Percentiles rank a stretch among this genome's conserved stretches.
These are phyloP conservation scores for Tricholomella constricta DNA, from an alignment of 768 basidiomycete genomes.

Conservation along the genomic window DNA sequence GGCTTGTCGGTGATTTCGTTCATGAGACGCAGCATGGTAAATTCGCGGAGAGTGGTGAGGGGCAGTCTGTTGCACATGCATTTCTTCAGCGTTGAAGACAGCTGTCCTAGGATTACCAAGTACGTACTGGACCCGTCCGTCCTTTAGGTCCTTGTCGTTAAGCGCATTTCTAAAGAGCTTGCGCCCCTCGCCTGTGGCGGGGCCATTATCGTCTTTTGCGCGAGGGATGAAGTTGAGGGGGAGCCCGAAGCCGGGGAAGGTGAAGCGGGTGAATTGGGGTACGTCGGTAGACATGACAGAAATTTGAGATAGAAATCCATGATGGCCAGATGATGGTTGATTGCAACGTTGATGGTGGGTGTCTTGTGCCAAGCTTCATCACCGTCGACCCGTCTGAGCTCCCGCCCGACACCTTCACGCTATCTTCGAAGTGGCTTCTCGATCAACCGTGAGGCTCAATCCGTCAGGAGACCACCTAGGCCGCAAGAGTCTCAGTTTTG, in stretches of 20 bases:
- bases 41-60: slow-evolving; percentile 19
- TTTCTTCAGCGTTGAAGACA: neutral
- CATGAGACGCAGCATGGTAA: slow-evolving; percentile 20
- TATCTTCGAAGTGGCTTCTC: no score
- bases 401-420: no score
- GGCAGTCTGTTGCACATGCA: slow-evolving; percentile 2
- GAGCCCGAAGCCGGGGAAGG: slow-evolving; percentile 14
- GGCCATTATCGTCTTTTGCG: no score
- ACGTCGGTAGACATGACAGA: no score
- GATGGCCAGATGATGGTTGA: no score
- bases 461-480: no score
- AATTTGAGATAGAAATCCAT: no score
- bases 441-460: no score
- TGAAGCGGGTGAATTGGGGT: neutral
- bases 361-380: no score
- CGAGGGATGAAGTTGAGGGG: slow-evolving; percentile 9
- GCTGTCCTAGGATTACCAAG: neutral
- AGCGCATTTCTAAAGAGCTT: slow-evolving; percentile 10
- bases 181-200: neutral
- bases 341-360: no score
- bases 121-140: slow-evolving; percentile 3
- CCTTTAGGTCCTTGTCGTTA: neutral
- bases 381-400: no score
- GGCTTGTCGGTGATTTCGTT: slow-evolving; percentile 20
- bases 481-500: no score